Conservation (phyloP, 2,329 filamentous ascomycete species). For the Diaporthe ampelina region DNA sequence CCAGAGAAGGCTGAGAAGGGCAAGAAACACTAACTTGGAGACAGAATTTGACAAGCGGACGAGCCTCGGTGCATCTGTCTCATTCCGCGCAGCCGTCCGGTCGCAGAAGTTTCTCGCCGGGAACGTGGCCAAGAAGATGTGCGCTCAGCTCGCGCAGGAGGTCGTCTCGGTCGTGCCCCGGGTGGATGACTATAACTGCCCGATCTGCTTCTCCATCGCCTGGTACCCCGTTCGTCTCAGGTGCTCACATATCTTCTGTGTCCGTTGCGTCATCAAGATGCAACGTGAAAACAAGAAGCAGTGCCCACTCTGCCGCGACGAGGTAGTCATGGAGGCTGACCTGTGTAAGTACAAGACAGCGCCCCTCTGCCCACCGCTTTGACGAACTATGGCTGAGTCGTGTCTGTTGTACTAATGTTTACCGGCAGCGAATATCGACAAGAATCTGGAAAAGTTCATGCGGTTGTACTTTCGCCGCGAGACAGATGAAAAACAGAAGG, state of each 20-base stretch:
- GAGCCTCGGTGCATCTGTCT: slow-evolving; percentile 75
- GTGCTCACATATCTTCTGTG: slow-evolving; percentile 86
- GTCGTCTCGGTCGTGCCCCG: slow-evolving; percentile 83
- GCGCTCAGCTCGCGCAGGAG: slow-evolving; percentile 79
- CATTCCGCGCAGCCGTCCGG: slow-evolving; percentile 71
- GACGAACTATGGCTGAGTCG: background rate
- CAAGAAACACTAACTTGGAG: background rate
- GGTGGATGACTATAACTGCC: slow-evolving; percentile 86
- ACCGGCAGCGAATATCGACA: slow-evolving; percentile 75
- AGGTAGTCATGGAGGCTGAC: slow-evolving; percentile 79
- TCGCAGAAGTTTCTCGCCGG: slow-evolving; percentile 74
- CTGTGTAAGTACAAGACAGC: slow-evolving; percentile 61
- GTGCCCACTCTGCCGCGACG: slow-evolving; percentile 83
- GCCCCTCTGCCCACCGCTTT: background rate
- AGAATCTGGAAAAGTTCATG: slow-evolving; percentile 76
- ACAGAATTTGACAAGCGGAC: slow-evolving; percentile 90
- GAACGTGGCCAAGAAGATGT: slow-evolving; percentile 81
- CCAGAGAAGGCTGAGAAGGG: slow-evolving; percentile 38
- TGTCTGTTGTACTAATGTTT: background rate
- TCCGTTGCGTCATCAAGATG: slow-evolving; percentile 84
- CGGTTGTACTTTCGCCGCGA: slow-evolving; percentile 82
- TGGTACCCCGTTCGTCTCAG: slow-evolving; percentile 84
- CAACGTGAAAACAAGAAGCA: slow-evolving; percentile 76
- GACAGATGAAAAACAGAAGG: slow-evolving; percentile 74
- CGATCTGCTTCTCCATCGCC: slow-evolving; percentile 83